Evolutionary conservation across 225 moss, liverwort and hornwort genomes (phyloP), one percentile per base, ranked within the genome.

Genomic region (Pleurozium schreberi): DNA sequence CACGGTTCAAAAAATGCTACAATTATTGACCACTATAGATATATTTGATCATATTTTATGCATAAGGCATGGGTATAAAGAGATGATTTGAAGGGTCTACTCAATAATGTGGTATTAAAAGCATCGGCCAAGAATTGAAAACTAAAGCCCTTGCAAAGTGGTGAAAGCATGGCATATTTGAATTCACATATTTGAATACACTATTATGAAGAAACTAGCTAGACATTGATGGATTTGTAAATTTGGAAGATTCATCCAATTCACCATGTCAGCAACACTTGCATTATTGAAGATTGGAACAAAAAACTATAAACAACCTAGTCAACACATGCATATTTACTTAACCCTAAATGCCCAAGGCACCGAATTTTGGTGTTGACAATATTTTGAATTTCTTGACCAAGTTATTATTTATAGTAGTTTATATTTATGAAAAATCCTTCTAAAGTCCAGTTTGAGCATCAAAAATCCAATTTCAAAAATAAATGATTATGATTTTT

Each of bases 41-140:
- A 73, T 30, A 30, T 73, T 47, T 47, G 73, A 73, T 6, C 2
- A 73, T 73, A 45, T 30, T 43, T 30, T 6, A 73, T 30, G 1
- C 6, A 45, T 0, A 17, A 0, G 8, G 42, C 26, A 16, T 10
- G 3, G 3, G 1, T 27, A 6, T 43, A 9, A 27, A 16, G 17
- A 71, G 25, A 43, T 43, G 71, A 71, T 71, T 43, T 16, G 43
- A 43, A 71, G 27, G 9, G 28, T 3, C 28, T 27, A 18, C 18
- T 2, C 45, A 73, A 2, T 28, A 18, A 18, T 30, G 30, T 10
- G 6, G 45, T 73, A 28, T 28, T 6, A 73, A 76, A 33, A 75
- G 33, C 50, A 50, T 75, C 20, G 20, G 8, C 50, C 8, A 33
- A 75, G 9, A 75, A 33, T 75, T 75, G 33, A 50, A 75, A 75